Conservation (phyloP, 768 basidiomycete genomes). For the Pisolithus microcarpus region DNA sequence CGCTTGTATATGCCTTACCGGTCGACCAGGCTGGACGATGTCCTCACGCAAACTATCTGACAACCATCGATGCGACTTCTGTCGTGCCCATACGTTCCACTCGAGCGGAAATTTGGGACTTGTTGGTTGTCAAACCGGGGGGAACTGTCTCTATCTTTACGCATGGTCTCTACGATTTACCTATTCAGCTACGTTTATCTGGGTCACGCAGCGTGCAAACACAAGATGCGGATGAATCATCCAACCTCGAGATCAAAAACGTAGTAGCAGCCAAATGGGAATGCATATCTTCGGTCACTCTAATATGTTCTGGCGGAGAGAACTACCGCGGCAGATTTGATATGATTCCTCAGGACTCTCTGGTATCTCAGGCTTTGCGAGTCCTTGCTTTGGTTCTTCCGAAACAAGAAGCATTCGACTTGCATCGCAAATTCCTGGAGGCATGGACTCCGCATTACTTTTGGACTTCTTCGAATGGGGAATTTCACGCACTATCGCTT, state of each 20-base stretch:
- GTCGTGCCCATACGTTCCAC: conserved; percentile 56
- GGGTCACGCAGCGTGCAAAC: conserved; percentile 2
- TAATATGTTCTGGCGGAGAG: conserved; percentile 48
- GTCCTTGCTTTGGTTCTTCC: conserved; percentile 59
- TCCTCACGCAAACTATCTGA: conserved; percentile 34
- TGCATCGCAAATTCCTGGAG: conserved; percentile 51
- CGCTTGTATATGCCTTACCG: conserved; percentile 43
- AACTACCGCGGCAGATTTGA: conserved; percentile 44
- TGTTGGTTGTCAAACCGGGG: conserved; percentile 56
- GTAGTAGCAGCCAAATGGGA: conserved; percentile 43
- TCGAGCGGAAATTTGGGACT: conserved; percentile 57
- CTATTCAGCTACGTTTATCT: conserved; percentile 26
- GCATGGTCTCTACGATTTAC: conserved; percentile 46
- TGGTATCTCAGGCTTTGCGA: conserved; percentile 55
- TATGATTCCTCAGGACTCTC: conserved; percentile 44
- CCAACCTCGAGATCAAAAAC: conserved; percentile 15
- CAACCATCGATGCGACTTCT: conserved; percentile 41
- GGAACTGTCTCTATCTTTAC: conserved; percentile 52
- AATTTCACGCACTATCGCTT: conserved; percentile 50
- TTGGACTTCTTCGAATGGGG: conserved; percentile 36
- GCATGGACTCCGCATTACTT: conserved; percentile 47
- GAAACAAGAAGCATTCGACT: conserved; percentile 42
- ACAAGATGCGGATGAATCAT: neutral
- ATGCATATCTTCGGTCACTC: conserved; percentile 43
- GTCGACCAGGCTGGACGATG: conserved; percentile 33